phyloP scores from a whole-genome alignment of 2,329 filamentous ascomycete genomes.

The Cordyceps militaris region DNA sequence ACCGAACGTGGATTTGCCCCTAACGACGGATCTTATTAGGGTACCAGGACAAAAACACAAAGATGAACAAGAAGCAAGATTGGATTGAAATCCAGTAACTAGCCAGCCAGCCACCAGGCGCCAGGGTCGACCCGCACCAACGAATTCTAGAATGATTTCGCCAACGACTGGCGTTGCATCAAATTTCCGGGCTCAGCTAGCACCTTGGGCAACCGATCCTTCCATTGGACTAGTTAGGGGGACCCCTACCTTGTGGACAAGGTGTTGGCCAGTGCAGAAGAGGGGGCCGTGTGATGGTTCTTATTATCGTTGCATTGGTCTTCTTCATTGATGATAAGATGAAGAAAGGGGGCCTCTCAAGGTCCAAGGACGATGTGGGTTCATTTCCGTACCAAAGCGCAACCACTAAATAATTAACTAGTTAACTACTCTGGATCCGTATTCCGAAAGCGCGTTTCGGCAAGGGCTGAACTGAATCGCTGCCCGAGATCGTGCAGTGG shows the following conservation, averaged over 20 bases:
- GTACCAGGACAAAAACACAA: background rate
- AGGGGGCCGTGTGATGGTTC: background rate
- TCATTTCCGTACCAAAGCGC: background rate
- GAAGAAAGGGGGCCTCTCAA: background rate
- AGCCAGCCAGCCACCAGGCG: background rate
- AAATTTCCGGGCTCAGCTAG: slow-evolving; percentile 7
- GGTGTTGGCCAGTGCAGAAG: background rate
- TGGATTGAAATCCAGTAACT: background rate
- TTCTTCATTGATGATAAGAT: background rate
- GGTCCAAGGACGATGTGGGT: background rate
- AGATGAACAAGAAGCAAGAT: background rate
- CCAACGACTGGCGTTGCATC: background rate
- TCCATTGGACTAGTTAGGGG: slow-evolving; percentile 2
- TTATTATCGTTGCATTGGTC: background rate
- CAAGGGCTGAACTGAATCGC: slow-evolving; percentile 4
- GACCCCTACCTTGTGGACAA: background rate
- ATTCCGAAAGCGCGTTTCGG: background rate
- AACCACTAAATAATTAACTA: too few species aligned
- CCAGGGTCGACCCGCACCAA: background rate
- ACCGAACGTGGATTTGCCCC: background rate
- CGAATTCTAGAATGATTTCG: slow-evolving; percentile 8
- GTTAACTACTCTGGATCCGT: too few species aligned
- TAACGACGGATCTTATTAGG: background rate
- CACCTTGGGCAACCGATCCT: background rate
- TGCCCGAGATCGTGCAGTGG: slow-evolving; percentile 9